A percentile compares a stretch with the other conserved stretches of the same genome.
phyloP scores from a whole-genome alignment of 1,139 yeast genomes.

The Meyerozyma guilliermondii region DNA sequence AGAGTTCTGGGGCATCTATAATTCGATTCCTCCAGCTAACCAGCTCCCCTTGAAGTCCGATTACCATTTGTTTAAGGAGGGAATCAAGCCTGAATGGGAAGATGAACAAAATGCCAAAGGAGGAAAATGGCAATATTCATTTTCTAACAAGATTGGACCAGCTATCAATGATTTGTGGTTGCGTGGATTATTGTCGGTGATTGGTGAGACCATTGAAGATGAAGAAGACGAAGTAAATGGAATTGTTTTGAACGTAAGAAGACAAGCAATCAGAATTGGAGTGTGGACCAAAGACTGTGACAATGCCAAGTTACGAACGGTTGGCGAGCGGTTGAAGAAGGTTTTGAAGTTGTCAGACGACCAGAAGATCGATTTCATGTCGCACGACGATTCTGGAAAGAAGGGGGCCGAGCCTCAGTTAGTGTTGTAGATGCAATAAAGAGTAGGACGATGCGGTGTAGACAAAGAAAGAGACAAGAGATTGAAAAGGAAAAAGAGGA shows the following conservation, averaged over 20 bases:
- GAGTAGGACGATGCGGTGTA: background rate
- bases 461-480: background rate
- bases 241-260: conserved; percentile 85
- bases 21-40: conserved; percentile 87
- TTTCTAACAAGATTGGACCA: conserved; percentile 63
- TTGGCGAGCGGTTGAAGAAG: conserved; percentile 84
- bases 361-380: conserved; percentile 70
- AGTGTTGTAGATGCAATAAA: conserved; percentile 22
- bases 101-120: conserved; percentile 83
- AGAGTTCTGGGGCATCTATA: conserved; percentile 98
- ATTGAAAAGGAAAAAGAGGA: no score
- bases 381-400: conserved; percentile 53
- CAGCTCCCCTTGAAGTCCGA: conserved; percentile 92
- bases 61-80: conserved; percentile 92
- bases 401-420: conserved; percentile 41
- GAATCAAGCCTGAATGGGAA: conserved; percentile 98
- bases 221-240: conserved; percentile 92
- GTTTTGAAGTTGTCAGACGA: conserved; percentile 64
- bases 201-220: conserved; percentile 93
- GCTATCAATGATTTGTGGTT: conserved; percentile 89
- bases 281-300: conserved; percentile 89
- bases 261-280: conserved; percentile 77
- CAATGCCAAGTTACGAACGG: conserved; percentile 54
- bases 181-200: conserved; percentile 81
- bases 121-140: conserved; percentile 83